Evolutionary conservation across 805 yeast genomes (phyloP).

Genomic region (Starmerella vitae): DNA sequence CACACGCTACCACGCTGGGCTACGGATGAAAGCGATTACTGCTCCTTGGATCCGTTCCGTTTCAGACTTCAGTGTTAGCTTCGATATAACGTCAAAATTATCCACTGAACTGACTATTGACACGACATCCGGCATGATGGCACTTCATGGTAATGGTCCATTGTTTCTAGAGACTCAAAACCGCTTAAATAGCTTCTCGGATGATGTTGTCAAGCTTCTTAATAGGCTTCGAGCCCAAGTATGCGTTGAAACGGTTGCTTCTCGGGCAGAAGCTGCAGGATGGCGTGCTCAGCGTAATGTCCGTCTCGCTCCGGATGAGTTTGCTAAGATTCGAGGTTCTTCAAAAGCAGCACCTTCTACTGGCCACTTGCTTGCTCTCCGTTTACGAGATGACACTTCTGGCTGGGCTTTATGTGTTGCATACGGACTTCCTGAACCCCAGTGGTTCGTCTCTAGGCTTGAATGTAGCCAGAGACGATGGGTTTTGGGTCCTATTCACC

Average conservation of each 20-base stretch:
- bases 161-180: conserved; percentile 12
- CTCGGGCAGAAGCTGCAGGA: conserved; percentile 46
- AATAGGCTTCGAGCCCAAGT: conserved; percentile 37
- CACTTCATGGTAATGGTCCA: conserved; percentile 15
- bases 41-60: conserved; percentile 14
- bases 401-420: conserved; percentile 32
- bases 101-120: conserved; percentile 20
- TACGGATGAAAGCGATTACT: conserved; percentile 4
- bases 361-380: conserved; percentile 23
- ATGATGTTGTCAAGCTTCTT: conserved; percentile 26
- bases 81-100: conserved; percentile 11
- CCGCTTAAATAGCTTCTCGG: conserved; percentile 17
- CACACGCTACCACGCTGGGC: conserved; percentile 13
- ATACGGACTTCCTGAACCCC: conserved; percentile 11
- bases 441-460: conserved; percentile 20
- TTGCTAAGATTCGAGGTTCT: conserved; percentile 24
- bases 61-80: conserved; percentile 3
- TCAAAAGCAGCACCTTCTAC: conserved; percentile 21
- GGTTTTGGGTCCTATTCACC: conserved; percentile 18
- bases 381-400: conserved; percentile 22
- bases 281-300: conserved; percentile 54
- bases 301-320: conserved; percentile 37
- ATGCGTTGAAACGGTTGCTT: conserved; percentile 37
- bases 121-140: conserved; percentile 17
- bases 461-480: conserved; percentile 18